phyloP scores from a whole-genome alignment of 164 flowering plant genomes.

The Warburgia ugandensis region DNA sequence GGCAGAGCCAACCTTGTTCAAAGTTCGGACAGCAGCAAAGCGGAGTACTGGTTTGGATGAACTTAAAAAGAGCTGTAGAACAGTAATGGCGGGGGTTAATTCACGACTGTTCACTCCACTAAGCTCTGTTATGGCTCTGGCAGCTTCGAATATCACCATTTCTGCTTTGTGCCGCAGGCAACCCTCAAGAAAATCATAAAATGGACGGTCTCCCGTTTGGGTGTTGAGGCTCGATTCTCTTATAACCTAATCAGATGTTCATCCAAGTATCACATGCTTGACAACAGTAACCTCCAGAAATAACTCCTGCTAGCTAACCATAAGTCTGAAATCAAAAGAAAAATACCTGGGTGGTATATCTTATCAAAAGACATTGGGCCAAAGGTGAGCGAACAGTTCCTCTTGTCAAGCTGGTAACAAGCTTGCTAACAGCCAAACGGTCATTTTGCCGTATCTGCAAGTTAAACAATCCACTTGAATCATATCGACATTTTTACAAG shows the following conservation, averaged over 20 bases:
- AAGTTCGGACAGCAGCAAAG: slow-evolving; percentile 95
- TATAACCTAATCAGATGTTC: slow-evolving; percentile 46
- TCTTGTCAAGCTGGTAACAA: slow-evolving; percentile 87
- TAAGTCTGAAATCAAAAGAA: not conserved
- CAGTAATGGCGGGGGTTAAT: slow-evolving; percentile 94
- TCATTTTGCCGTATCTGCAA: slow-evolving; percentile 96
- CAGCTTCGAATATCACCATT: slow-evolving; percentile 98
- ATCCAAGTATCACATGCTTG: slow-evolving; percentile 1
- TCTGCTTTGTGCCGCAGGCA: slow-evolving; percentile 98
- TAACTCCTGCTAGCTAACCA: not conserved
- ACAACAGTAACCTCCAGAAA: not conserved
- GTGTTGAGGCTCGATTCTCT: slow-evolving; percentile 59
- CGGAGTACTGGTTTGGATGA: slow-evolving; percentile 95
- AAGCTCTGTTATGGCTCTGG: slow-evolving; percentile 89
- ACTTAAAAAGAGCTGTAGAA: slow-evolving; percentile 85
- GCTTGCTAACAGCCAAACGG: slow-evolving; percentile 89
- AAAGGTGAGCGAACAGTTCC: slow-evolving; percentile 93
- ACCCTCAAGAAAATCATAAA: slow-evolving; percentile 87
- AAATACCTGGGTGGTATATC: slow-evolving; percentile 85
- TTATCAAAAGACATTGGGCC: slow-evolving; percentile 94
- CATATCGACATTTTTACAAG: not conserved
- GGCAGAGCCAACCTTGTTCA: slow-evolving; percentile 61
- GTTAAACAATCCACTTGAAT: slow-evolving; percentile 4
- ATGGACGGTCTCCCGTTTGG: slow-evolving; percentile 88
- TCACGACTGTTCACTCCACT: slow-evolving; percentile 79